Conservation (phyloP, 2,329 filamentous ascomycete genomes). For the Curvularia verruculosa region DNA sequence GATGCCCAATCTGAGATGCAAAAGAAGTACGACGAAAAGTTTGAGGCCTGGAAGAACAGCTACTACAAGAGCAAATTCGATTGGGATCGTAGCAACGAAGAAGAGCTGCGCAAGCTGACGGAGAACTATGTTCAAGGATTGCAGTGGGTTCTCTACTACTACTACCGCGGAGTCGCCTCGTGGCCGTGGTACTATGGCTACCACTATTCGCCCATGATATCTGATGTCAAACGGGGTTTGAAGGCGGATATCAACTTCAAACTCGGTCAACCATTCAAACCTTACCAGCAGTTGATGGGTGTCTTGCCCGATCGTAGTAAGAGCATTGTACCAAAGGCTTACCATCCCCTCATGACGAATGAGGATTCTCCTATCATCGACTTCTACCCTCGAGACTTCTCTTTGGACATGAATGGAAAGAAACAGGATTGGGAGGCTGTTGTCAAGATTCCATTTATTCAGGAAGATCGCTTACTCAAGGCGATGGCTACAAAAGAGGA, state of each 20-base stretch:
- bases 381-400: conserved; percentile 96
- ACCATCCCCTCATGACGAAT: conserved; percentile 92
- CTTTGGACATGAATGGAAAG: conserved; percentile 99
- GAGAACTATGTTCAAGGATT: conserved; percentile 98
- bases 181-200: conserved; percentile 99
- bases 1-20: conserved; percentile 81
- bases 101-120: conserved; percentile 78
- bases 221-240: conserved; percentile 88
- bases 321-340: conserved; percentile 86
- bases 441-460: conserved; percentile 98
- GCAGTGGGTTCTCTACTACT: conserved; percentile 98
- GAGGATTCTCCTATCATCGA: conserved; percentile 91
- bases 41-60: conserved; percentile 89
- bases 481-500: conserved; percentile 88
- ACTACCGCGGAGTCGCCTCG: conserved; percentile 94
- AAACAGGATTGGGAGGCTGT: conserved; percentile 99
- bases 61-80: conserved; percentile 93
- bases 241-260: conserved; percentile 88
- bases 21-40: conserved; percentile 87
- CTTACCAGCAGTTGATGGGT: conserved; percentile 97
- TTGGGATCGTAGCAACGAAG: conserved; percentile 81
- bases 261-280: conserved; percentile 91
- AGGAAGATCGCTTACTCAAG: conserved; percentile 80
- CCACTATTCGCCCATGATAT: conserved; percentile 97
- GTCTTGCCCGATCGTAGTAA: conserved; percentile 97